phyloP scores from a whole-genome alignment of 176 grass and related monocot genomes.

The Thinopyrum elongatum region DNA sequence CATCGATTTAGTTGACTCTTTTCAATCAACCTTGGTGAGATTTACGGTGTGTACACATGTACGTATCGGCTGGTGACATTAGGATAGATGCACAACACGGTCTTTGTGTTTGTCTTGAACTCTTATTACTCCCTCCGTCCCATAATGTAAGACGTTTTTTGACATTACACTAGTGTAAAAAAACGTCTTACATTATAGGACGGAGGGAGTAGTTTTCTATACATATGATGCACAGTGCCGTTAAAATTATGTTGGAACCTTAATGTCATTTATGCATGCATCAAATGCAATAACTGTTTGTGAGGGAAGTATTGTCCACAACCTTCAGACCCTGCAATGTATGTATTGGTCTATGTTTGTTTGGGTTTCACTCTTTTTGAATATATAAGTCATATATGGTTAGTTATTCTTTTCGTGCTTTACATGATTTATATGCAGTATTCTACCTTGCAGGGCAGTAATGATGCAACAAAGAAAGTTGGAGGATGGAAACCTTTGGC shows the following conservation, averaged over 20 bases:
- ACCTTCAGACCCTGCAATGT: background rate
- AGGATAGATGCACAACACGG: background rate
- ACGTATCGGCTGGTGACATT: background rate
- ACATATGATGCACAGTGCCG: background rate
- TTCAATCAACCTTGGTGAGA: background rate
- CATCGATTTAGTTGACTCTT: background rate
- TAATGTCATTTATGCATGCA: slow-evolving; percentile 15
- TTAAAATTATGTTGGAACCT: background rate
- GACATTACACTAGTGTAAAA: too few relatives aligned
- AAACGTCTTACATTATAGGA: too few relatives aligned
- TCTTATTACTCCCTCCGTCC: too few relatives aligned
- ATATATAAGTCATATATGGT: background rate
- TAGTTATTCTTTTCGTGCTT: slow-evolving; percentile 7
- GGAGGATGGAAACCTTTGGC: slow-evolving; percentile 67
- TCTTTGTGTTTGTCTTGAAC: background rate
- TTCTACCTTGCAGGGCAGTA: slow-evolving; percentile 29
- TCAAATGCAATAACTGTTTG: background rate
- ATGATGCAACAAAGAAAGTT: slow-evolving; percentile 47
- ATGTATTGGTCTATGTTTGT: background rate
- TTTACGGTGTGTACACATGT: background rate
- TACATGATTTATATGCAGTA: slow-evolving; percentile 34
- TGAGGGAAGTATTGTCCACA: background rate
- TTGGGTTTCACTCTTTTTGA: background rate
- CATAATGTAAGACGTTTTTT: too few relatives aligned
- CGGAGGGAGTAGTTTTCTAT: too few relatives aligned